Conservation (phyloP, 1,284 basidiomycete species). For the Apiotrichum gracile region DNA sequence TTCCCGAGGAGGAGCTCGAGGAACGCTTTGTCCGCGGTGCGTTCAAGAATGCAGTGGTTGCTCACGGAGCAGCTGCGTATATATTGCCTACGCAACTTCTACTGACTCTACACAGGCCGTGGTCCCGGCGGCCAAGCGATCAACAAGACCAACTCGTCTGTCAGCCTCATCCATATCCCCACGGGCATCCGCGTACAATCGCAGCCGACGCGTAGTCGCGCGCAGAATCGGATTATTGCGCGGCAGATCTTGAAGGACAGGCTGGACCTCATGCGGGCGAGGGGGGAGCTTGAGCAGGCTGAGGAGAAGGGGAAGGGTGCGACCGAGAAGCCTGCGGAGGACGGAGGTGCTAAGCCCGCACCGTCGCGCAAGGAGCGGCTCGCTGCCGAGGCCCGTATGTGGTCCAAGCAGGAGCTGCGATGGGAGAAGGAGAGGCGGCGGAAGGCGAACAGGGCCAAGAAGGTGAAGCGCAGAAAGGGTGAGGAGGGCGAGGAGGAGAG, state of each 20-base stretch:
- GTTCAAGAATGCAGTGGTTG: too few species aligned
- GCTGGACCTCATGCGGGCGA: conserved; percentile 33
- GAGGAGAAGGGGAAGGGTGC: background rate
- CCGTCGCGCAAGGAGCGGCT: conserved; percentile 22
- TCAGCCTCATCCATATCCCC: conserved; percentile 46
- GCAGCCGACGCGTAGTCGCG: conserved; percentile 48
- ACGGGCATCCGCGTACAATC: conserved; percentile 48
- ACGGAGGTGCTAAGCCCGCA: background rate
- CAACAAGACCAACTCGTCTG: conserved; percentile 49
- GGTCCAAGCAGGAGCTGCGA: conserved; percentile 38
- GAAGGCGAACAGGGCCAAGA: conserved; percentile 43
- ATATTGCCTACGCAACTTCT: background rate
- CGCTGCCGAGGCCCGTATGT: conserved; percentile 15
- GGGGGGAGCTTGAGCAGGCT: conserved; percentile 8
- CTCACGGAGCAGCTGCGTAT: too few species aligned
- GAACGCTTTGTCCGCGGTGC: conserved; percentile 45
- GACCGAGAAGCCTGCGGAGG: background rate
- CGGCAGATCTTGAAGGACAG: conserved; percentile 42
- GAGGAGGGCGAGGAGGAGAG: conserved; percentile 1
- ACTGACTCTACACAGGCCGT: conserved; percentile 26
- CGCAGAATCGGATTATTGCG: conserved; percentile 47
- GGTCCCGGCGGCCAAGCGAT: conserved; percentile 50
- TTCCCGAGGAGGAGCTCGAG: conserved; percentile 42
- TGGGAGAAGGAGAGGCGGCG: conserved; percentile 43
- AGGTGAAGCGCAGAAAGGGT: conserved; percentile 32